Evolutionary conservation across 208 protist species (phyloP).

Genomic region (Leishmania major): DNA sequence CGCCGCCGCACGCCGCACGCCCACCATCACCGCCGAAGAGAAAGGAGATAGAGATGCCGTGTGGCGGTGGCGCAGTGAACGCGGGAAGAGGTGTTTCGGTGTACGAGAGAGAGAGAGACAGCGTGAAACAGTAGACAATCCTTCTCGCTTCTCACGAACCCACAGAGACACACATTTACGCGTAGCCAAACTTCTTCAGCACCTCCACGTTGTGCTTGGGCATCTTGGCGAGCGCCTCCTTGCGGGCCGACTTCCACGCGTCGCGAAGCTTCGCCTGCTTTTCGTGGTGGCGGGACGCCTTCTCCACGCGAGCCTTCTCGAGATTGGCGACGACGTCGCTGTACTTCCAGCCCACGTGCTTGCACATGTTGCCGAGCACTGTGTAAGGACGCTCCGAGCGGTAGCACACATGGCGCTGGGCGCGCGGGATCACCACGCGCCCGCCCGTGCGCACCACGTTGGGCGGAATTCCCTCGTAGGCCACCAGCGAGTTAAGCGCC

Average conservation of each 20-base stretch:
- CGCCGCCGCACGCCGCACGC: neutral
- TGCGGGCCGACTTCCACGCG: constrained; percentile 71
- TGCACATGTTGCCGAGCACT: constrained; percentile 86
- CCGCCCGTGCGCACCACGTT: constrained; percentile 72
- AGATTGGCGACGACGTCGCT: constrained; percentile 81
- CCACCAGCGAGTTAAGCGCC: constrained; percentile 74
- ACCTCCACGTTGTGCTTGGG: constrained; percentile 84
- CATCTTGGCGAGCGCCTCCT: constrained; percentile 81
- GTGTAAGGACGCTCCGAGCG: constrained; percentile 81
- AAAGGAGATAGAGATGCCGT: neutral
- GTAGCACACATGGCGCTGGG: constrained; percentile 80
- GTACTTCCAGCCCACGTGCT: constrained; percentile 91
- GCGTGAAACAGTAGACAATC: neutral
- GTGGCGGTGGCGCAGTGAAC: neutral
- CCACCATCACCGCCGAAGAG: neutral
- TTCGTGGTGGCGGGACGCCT: constrained; percentile 64
- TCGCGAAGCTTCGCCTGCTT: constrained; percentile 73
- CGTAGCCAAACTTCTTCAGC: constrained; percentile 91
- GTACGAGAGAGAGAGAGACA: neutral
- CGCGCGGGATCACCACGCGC: constrained; percentile 71
- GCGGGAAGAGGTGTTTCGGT: constrained; percentile 11
- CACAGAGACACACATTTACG: constrained; percentile 41
- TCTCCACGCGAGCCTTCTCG: constrained; percentile 77
- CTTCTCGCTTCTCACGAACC: neutral
- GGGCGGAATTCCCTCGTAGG: constrained; percentile 83